Conservation (phyloP, 2,329 filamentous ascomycete species). For the Eutypella sp. region DNA sequence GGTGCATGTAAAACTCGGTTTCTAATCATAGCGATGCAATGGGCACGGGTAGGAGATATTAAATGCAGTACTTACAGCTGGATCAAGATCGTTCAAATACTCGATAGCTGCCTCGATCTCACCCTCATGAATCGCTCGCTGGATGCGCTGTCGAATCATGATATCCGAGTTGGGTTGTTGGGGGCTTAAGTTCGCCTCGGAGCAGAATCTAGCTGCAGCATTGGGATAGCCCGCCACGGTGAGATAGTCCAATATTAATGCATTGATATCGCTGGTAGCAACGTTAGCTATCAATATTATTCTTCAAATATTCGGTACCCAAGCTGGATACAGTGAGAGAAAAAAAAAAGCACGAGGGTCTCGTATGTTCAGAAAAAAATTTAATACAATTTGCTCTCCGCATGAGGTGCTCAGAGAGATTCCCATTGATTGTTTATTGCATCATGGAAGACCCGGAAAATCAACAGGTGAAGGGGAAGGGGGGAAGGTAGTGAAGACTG, state of each 20-base stretch:
- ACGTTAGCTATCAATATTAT: constrained; percentile 13
- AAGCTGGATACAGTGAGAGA: constrained; percentile 3
- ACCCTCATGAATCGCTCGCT: constrained; percentile 78
- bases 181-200: constrained; percentile 81
- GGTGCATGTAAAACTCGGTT: constrained; percentile 92
- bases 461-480: constrained; percentile 8
- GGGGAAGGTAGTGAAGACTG: constrained; percentile 22
- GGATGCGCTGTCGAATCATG: constrained; percentile 73
- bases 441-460: constrained; percentile 20
- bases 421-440: constrained; percentile 92
- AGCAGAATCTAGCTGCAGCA: constrained; percentile 88
- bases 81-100: constrained; percentile 82
- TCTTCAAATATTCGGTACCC: constrained; percentile 2
- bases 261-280: constrained; percentile 77
- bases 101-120: constrained; percentile 83
- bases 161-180: constrained; percentile 70
- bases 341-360: constrained; percentile 3
- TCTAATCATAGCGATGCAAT: constrained; percentile 77
- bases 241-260: constrained; percentile 92
- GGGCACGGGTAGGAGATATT: background rate
- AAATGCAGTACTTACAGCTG: constrained; percentile 63
- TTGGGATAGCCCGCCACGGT: constrained; percentile 92
- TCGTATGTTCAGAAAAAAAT: constrained; percentile 20
- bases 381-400: constrained; percentile 68
- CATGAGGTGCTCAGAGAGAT: constrained; percentile 98